Evolutionary conservation across 176 grass and related monocot species (phyloP).

Genomic region (Carex littledalei): DNA sequence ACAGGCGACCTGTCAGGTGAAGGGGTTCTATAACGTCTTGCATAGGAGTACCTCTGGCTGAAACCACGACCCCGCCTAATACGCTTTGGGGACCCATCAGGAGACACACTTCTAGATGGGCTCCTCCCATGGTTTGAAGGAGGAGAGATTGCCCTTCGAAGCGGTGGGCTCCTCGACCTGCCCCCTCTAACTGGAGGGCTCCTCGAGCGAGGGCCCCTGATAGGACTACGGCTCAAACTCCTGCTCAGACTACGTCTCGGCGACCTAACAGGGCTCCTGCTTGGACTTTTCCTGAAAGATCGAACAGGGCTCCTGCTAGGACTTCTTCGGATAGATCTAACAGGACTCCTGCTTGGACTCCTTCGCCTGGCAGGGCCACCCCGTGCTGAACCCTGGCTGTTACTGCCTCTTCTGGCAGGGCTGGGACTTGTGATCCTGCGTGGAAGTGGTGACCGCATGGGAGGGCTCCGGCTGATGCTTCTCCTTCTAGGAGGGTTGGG

Average conservation of each 20-base stretch:
- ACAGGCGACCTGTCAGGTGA: conserved; percentile 63
- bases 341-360: conserved; percentile 55
- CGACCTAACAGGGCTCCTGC: conserved; percentile 60
- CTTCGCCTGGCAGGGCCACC: conserved; percentile 25
- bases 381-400: conserved; percentile 43
- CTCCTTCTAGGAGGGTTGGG: conserved; percentile 29
- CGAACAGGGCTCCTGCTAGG: conserved; percentile 64
- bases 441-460: conserved; percentile 28
- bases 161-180: conserved; percentile 58
- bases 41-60: conserved; percentile 84
- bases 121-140: conserved; percentile 63
- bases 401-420: conserved; percentile 41
- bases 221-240: conserved; percentile 36
- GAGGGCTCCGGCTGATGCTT: conserved; percentile 43
- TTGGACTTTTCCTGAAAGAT: conserved; percentile 55
- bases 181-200: conserved; percentile 55
- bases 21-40: conserved; percentile 89
- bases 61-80: conserved; percentile 83
- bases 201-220: conserved; percentile 18
- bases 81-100: conserved; percentile 81
- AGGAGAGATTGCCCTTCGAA: conserved; percentile 54
- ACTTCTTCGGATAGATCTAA: conserved; percentile 37
- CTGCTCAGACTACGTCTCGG: conserved; percentile 30
- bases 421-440: conserved; percentile 54
- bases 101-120: conserved; percentile 77